Conservation (phyloP, 306 rosid genomes). For the Sindora glabra region DNA sequence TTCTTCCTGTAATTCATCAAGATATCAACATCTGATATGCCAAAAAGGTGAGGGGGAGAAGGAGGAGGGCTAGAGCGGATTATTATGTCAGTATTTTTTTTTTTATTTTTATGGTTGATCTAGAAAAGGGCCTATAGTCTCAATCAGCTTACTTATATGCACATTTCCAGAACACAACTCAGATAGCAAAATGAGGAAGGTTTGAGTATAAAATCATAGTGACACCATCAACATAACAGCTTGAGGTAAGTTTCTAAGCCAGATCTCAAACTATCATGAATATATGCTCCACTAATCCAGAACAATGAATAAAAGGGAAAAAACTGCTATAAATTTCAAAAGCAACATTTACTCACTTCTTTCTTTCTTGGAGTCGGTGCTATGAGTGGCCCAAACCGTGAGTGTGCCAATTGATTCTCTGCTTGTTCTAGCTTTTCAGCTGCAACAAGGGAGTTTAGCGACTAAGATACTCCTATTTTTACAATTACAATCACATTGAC, state of each 20-base stretch:
- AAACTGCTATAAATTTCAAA: neutral
- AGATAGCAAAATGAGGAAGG: neutral
- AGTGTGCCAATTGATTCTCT: conserved; percentile 83
- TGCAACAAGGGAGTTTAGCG: conserved; percentile 26
- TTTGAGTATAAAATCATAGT: neutral
- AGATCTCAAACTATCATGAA: neutral
- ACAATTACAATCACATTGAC: neutral
- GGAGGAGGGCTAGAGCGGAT: neutral
- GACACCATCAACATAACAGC: neutral
- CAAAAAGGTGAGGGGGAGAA: neutral
- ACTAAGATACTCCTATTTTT: conserved; percentile 6
- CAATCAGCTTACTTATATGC: neutral
- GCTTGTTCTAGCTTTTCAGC: conserved; percentile 97
- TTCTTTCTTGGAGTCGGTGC: conserved; percentile 77
- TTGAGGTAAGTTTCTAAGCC: neutral
- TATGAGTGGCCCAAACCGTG: conserved; percentile 78
- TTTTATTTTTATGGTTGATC: neutral
- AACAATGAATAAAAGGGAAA: neutral
- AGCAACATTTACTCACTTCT: conserved; percentile 43
- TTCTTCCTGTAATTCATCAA: conserved; percentile 68
- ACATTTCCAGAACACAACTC: neutral
- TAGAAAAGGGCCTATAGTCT: neutral
- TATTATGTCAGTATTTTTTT: too few relatives aligned
- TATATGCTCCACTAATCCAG: neutral
- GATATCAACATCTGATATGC: neutral